Base-by-base conservation (phyloP, 441 rosid species). In the Erysimum pusillum region DNA sequence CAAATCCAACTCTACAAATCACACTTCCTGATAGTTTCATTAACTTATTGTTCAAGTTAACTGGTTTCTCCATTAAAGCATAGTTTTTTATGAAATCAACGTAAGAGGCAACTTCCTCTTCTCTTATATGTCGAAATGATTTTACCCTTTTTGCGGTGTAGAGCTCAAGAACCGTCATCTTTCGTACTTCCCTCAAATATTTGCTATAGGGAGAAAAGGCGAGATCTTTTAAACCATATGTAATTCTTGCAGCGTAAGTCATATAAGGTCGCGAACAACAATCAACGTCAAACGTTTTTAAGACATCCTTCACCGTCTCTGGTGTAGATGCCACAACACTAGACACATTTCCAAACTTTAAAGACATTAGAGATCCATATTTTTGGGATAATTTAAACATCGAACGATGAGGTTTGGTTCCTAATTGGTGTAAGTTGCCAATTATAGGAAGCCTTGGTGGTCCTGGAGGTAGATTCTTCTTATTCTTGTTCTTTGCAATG, bases 381-480 rank as follows among this genome's bases (percentile, higher is more conserved):
- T 66, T 60, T 14, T 41, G 7, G 0, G 78, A 60, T 53, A 78
- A 44, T 4, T 66, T 14, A 67, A 67, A 67, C 53, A 78, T 38
- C 2, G 68, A 59, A 42, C 63, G 77, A 3, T 78, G 77, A 56
- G 77, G 81, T 7, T 15, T 35, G 0, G 76, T 39, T 31, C 81
- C 81, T 2, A 77, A 11, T 54, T 77, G 81, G 36, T 78, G 77
- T 53, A 78, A 66, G 71, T 73, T 73, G 2, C 81, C 78, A n/a
- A 67, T 73, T 25, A 73, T 51, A 6, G 81, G 78, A 73, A 78
- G 78, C 14, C 28, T 66, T 7, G 68, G 63, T 22, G 78, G 81
- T 60, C 78, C 74, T 0, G 70, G 76, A 32, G 76, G 69, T 17
- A 62, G 45, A 34, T 34, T 44, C 10, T 18, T 32, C 45, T 7